Percentiles rank a stretch among this genome's conserved stretches.
phyloP scores from a whole-genome alignment of 108 stramenopile genomes.

The Cyclostephanos tholiformis region DNA sequence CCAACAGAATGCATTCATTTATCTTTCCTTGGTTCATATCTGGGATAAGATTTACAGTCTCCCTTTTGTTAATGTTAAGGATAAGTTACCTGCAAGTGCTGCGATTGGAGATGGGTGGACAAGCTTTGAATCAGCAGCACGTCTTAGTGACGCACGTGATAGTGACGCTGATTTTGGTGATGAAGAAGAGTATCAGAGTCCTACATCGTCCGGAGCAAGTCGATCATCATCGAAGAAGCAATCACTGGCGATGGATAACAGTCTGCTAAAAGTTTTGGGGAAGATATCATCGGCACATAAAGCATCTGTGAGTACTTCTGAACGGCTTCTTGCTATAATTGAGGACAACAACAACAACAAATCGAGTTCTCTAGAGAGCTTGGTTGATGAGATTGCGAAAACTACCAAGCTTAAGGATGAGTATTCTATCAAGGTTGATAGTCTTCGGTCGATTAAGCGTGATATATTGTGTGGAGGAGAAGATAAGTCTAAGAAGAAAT shows the following conservation, averaged over 20 bases:
- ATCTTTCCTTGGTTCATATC: slow-evolving; percentile 8
- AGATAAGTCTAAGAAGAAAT: neutral
- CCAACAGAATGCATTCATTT: neutral
- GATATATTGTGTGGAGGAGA: neutral
- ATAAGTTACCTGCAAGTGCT: neutral
- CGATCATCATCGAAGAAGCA: too few species aligned
- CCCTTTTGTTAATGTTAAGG: neutral
- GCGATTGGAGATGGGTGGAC: neutral
- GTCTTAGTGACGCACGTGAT: too few species aligned
- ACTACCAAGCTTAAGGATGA: neutral
- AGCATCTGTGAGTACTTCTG: neutral
- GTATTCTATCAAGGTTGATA: neutral
- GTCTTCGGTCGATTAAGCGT: neutral
- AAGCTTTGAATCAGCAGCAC: neutral
- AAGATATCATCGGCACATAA: neutral
- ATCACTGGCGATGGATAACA: neutral
- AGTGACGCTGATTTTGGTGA: neutral
- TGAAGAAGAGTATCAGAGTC: too few species aligned
- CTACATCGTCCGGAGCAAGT: too few species aligned
- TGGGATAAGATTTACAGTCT: neutral
- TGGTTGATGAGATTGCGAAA: neutral
- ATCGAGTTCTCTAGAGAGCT: neutral
- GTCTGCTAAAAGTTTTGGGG: neutral
- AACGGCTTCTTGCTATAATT: neutral
- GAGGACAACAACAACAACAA: neutral